Evolutionary conservation across 192 early-diverging fungal species (phyloP).

Genomic region (Linnemannia elongata): DNA sequence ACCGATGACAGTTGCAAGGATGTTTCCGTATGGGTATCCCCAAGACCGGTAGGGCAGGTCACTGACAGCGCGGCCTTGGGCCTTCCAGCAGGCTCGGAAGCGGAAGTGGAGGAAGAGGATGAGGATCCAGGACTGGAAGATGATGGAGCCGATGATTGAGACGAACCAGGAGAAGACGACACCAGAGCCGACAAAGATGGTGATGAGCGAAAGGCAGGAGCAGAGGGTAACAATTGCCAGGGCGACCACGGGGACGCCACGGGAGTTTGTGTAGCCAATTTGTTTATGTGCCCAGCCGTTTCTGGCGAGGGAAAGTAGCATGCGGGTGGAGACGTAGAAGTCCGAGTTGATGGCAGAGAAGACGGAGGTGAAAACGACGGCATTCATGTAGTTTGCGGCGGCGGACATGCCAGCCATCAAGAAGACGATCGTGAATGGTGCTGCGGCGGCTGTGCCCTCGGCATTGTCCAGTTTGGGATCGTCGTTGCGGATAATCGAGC

Average conservation of each 20-base stretch:
- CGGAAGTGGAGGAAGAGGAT: slow-evolving; percentile 85
- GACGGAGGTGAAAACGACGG: slow-evolving; percentile 73
- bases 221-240: slow-evolving; percentile 71
- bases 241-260: slow-evolving; percentile 74
- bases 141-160: slow-evolving; percentile 75
- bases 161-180: slow-evolving; percentile 76
- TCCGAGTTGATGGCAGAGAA: slow-evolving; percentile 87
- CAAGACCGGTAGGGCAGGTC: slow-evolving; percentile 68
- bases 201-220: slow-evolving; percentile 71
- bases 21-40: slow-evolving; percentile 59
- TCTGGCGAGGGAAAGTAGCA: slow-evolving; percentile 77
- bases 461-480: slow-evolving; percentile 64
- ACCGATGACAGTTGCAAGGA: slow-evolving; percentile 72
- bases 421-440: slow-evolving; percentile 78
- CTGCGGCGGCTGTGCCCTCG: slow-evolving; percentile 64
- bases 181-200: slow-evolving; percentile 73
- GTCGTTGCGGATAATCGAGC: slow-evolving; percentile 69
- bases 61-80: slow-evolving; percentile 75
- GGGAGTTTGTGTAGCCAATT: slow-evolving; percentile 70
- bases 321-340: slow-evolving; percentile 85
- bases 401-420: slow-evolving; percentile 67
- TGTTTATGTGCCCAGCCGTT: slow-evolving; percentile 80
- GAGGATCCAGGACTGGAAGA: slow-evolving; percentile 85
- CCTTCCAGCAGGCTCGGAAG: slow-evolving; percentile 81
- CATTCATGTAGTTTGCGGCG: slow-evolving; percentile 79